phyloP scores from a whole-genome alignment of 2,329 filamentous ascomycete species.

The Leptographium wingfieldii region DNA sequence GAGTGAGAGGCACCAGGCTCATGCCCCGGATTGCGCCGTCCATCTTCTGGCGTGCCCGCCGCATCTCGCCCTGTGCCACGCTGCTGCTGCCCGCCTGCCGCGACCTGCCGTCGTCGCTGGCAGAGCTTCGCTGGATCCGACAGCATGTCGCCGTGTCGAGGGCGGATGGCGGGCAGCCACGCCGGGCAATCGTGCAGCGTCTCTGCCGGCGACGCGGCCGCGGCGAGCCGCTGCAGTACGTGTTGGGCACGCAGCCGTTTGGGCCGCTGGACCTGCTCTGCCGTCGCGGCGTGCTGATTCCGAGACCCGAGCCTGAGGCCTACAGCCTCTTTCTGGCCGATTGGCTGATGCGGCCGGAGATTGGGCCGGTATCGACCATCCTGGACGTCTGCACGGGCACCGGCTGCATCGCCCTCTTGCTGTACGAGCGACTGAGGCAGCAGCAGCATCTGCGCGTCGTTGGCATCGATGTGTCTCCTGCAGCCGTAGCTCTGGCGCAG shows the following conservation, averaged over 20 bases:
- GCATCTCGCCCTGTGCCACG: slow-evolving; percentile 42
- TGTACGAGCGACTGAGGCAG: slow-evolving; percentile 39
- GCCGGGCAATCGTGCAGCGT: slow-evolving; percentile 15
- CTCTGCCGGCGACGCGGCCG: slow-evolving; percentile 37
- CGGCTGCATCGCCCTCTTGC: slow-evolving; percentile 76
- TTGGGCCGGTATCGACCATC: slow-evolving; percentile 36
- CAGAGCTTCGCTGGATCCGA: slow-evolving; percentile 62
- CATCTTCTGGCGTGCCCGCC: slow-evolving; percentile 40
- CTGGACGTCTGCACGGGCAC: slow-evolving; percentile 85
- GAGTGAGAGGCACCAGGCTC: no score
- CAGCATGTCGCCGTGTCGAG: slow-evolving; percentile 33
- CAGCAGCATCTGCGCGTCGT: slow-evolving; percentile 33
- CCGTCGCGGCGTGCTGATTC: slow-evolving; percentile 68
- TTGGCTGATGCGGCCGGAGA: slow-evolving; percentile 1
- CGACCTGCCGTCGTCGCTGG: slow-evolving; percentile 47
- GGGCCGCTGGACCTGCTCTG: slow-evolving; percentile 71
- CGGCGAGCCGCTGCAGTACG: slow-evolving; percentile 77
- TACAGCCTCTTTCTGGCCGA: slow-evolving; percentile 46
- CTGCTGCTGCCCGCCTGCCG: slow-evolving; percentile 52
- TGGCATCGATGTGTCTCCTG: slow-evolving; percentile 61
- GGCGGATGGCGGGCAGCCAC: neutral
- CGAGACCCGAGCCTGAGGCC: slow-evolving; percentile 64
- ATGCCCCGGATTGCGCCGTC: slow-evolving; percentile 54
- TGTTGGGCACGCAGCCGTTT: slow-evolving; percentile 81
- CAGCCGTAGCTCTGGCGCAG: slow-evolving; percentile 51